phyloP scores from a whole-genome alignment of 306 rosid genomes.

The Dryas drummondii region DNA sequence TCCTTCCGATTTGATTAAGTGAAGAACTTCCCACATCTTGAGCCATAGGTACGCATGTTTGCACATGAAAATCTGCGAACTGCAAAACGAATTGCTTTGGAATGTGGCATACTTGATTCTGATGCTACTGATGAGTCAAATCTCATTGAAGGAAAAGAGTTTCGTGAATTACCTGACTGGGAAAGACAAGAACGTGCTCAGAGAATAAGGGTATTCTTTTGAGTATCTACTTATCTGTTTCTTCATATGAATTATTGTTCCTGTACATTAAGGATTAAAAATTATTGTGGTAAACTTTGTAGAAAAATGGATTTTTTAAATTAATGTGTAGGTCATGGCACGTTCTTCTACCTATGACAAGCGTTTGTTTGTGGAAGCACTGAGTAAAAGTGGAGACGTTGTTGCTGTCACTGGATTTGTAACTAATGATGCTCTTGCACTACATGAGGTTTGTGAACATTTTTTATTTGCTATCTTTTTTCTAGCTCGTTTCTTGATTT shows the following conservation, averaged over 20 bases:
- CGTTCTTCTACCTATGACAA: slow-evolving; percentile 90
- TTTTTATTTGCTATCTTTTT: not conserved
- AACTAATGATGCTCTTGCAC: slow-evolving; percentile 92
- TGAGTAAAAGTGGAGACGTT: slow-evolving; percentile 67
- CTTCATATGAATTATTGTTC: slow-evolving; percentile 8
- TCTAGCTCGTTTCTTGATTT: too few relatives aligned
- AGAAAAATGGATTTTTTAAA: not conserved
- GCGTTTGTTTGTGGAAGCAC: slow-evolving; percentile 88
- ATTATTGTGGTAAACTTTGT: too few relatives aligned
- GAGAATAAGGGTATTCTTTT: slow-evolving; percentile 48
- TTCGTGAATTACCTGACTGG: slow-evolving; percentile 48
- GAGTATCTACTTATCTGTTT: not conserved
- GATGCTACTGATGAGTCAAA: slow-evolving; percentile 49
- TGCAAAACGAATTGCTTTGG: slow-evolving; percentile 77
- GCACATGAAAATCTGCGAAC: slow-evolving; percentile 80
- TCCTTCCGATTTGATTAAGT: too few relatives aligned
- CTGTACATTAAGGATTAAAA: slow-evolving; percentile 5
- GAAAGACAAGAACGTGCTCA: slow-evolving; percentile 58
- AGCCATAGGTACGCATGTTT: slow-evolving; percentile 46
- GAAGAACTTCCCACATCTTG: too few relatives aligned
- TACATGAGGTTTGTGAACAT: slow-evolving; percentile 63
- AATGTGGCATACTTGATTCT: slow-evolving; percentile 72
- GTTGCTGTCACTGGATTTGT: slow-evolving; percentile 98
- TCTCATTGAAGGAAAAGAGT: slow-evolving; percentile 68
- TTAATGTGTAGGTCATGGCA: slow-evolving; percentile 74